Evolutionary conservation across 1,284 basidiomycete genomes (phyloP).

Genomic region (Ganoderma meredithae): DNA sequence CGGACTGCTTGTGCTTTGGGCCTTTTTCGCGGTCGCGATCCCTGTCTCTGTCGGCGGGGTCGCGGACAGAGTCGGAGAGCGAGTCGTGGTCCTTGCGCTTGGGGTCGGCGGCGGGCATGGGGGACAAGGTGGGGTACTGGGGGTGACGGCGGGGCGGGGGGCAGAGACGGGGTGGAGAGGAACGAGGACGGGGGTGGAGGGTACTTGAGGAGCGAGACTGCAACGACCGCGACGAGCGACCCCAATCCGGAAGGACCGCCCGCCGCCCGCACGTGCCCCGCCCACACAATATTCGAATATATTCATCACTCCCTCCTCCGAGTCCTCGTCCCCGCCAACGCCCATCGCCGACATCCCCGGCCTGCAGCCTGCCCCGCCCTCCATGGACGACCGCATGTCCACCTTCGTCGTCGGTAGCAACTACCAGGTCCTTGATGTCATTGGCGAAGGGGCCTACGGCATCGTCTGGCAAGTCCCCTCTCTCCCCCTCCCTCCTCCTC

Average conservation of each 20-base stretch:
- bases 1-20: constrained; percentile 43
- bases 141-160: constrained; percentile 2
- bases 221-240: constrained; percentile 5
- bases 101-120: constrained; percentile 44
- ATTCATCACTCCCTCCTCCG: not conserved
- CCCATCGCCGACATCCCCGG: not conserved
- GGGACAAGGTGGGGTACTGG: constrained; percentile 14
- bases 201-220: not conserved
- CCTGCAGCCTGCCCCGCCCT: constrained; percentile 14
- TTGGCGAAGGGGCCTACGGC: constrained; percentile 87
- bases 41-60: constrained; percentile 44
- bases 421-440: constrained; percentile 80
- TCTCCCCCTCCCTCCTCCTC: constrained; percentile 4
- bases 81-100: constrained; percentile 41
- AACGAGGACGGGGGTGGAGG: not conserved
- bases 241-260: constrained; percentile 3
- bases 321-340: not conserved
- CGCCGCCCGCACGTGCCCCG: not conserved
- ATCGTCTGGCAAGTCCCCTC: constrained; percentile 62
- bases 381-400: constrained; percentile 57
- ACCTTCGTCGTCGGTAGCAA: constrained; percentile 67
- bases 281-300: too few relatives aligned
- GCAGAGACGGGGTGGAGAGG: constrained; percentile 10
- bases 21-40: constrained; percentile 45
- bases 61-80: constrained; percentile 38